Evolutionary conservation across 2,329 filamentous ascomycete species (phyloP).

Genomic region (Curvularia spicifera): DNA sequence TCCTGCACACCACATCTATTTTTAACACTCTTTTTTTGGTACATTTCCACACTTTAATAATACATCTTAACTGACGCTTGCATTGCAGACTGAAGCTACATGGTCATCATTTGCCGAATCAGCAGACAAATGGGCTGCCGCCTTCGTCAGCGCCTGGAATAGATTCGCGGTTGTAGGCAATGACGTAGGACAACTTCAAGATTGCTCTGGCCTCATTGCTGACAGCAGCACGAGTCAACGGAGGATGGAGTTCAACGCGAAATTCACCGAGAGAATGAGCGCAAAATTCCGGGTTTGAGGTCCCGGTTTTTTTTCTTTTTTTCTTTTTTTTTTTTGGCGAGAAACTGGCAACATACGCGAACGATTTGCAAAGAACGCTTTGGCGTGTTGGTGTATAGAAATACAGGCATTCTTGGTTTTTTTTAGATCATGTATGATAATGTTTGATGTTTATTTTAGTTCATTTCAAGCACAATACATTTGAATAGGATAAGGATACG

Average conservation of each 20-base stretch:
- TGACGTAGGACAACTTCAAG: constrained; percentile 25
- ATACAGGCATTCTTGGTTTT: neutral
- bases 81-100: constrained; percentile 20
- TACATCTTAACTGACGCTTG: neutral
- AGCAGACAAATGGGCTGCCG: constrained; percentile 24
- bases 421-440: neutral
- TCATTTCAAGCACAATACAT: neutral
- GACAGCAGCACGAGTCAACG: constrained; percentile 1
- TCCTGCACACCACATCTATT: no score
- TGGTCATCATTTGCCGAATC: constrained; percentile 29
- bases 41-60: no score
- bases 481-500: neutral
- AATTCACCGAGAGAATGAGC: neutral
- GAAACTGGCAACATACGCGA: no score
- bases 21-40: neutral
- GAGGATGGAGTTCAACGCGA: neutral
- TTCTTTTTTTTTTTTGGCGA: neutral
- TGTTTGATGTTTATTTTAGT: neutral
- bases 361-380: no score
- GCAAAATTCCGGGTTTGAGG: neutral
- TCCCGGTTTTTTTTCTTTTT: neutral
- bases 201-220: constrained; percentile 32
- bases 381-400: no score
- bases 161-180: constrained; percentile 33
- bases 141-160: constrained; percentile 33